Percentiles rank a stretch among this genome's conserved stretches.
Conservation (phyloP, 306 rosid genomes). For the Medicago lupulina region DNA sequence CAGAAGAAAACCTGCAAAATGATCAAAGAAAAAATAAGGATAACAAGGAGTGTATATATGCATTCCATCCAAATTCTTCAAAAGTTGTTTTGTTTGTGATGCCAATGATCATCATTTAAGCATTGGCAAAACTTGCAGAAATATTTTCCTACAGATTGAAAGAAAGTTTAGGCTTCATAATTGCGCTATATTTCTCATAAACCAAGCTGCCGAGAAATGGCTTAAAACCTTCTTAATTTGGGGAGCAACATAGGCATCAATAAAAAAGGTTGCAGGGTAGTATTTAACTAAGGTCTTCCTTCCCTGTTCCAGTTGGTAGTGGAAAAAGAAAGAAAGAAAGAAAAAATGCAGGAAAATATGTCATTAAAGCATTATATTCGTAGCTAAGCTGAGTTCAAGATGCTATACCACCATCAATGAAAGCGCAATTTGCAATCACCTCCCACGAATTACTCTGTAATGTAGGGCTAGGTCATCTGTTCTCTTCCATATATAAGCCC, state of each 20-base stretch:
- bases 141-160: constrained; percentile 6
- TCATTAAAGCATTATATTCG: constrained; percentile 33
- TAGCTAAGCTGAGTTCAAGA: constrained; percentile 55
- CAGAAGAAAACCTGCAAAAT: constrained; percentile 58
- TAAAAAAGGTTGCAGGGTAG: background rate
- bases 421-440: constrained; percentile 57
- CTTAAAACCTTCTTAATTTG: constrained; percentile 29
- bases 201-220: constrained; percentile 12
- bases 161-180: constrained; percentile 26
- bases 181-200: constrained; percentile 9
- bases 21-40: constrained; percentile 26
- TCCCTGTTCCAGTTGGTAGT: constrained; percentile 20
- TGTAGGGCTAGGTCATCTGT: constrained; percentile 83
- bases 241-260: constrained; percentile 13
- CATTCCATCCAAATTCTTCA: constrained; percentile 11
- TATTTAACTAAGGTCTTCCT: constrained; percentile 21
- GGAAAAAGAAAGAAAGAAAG: background rate
- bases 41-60: constrained; percentile 7
- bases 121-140: constrained; percentile 25
- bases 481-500: constrained; percentile 96
- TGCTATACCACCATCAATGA: constrained; percentile 50
- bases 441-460: constrained; percentile 84
- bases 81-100: background rate
- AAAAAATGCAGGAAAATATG: background rate
- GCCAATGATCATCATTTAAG: constrained; percentile 6